Evolutionary conservation across 2,329 filamentous ascomycete species (phyloP), one percentile per base, ranked within the genome.

Genomic region (Sporothrix phasma): DNA sequence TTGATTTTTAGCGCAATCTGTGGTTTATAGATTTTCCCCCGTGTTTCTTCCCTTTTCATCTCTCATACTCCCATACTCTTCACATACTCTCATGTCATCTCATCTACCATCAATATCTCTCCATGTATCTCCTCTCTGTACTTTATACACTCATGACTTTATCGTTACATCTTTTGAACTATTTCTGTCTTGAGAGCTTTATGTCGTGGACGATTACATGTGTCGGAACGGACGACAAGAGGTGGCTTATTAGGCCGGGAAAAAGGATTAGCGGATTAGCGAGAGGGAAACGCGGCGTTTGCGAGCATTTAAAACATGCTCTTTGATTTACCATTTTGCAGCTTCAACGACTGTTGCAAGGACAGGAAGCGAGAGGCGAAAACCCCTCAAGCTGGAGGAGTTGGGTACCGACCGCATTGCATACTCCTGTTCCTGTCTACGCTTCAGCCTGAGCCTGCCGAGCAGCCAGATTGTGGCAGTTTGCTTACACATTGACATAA

Each of bases 1-100:
- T 64, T 46, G 54, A 60, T 59, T 62, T 62, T 54, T 56, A 60
- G 56, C 56, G 56, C 56, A 60, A 60, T 46, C 43, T 69, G 66
- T 69, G 69, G 71, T 66, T 64, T 43, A 62, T 74, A 79, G 77
- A 78, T 76, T 74, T 75, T 72, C 45, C 45, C 45, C 45, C 47
- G 83, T 80, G 83, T 82, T 77, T 79, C 77, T 79, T 80, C 15
- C 29, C 11, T n/a, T 37, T 45, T 43, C 22, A 46, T 37, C 56
- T 47, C 24, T 46, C n/a, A n/a, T n/a, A n/a, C n/a, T n/a, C n/a
- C n/a, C n/a, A n/a, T n/a, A n/a, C n/a, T n/a, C n/a, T n/a, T n/a
- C n/a, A n/a, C n/a, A n/a, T n/a, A n/a, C n/a, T n/a, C n/a, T n/a
- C n/a, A n/a, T n/a, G n/a, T 45, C 29, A 46, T 45, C 31, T 58